These are phyloP conservation scores for Chloris gayana DNA, from an alignment of 176 grass and related monocot species.

Conservation along the genomic window DNA sequence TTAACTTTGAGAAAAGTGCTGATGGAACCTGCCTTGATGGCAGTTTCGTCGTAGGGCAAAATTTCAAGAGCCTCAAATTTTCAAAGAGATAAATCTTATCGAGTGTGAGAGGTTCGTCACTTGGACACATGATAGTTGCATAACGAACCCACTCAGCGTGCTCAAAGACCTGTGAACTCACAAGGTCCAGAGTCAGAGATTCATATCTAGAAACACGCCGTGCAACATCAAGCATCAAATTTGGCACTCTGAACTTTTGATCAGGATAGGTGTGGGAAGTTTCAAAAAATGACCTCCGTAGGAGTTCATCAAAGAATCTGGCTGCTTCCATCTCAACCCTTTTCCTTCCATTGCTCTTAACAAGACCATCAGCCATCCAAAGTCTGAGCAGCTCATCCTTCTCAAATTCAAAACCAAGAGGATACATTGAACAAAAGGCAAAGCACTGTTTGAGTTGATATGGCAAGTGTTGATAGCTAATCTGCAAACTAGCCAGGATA, in stretches of 20 bases:
- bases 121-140: slow-evolving; percentile 30
- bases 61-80: slow-evolving; percentile 56
- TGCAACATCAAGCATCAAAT: slow-evolving; percentile 52
- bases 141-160: slow-evolving; percentile 27
- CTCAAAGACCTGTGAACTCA: not conserved
- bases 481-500: slow-evolving; percentile 52
- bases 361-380: slow-evolving; percentile 68
- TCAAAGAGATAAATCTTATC: slow-evolving; percentile 37
- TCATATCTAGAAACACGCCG: slow-evolving; percentile 41
- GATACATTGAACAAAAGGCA: slow-evolving; percentile 60
- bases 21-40: slow-evolving; percentile 29
- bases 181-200: slow-evolving; percentile 17
- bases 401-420: slow-evolving; percentile 50
- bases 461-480: slow-evolving; percentile 68
- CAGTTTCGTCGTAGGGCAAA: slow-evolving; percentile 24
- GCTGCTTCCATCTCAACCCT: slow-evolving; percentile 40
- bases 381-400: slow-evolving; percentile 58
- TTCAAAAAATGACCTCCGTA: slow-evolving; percentile 53
- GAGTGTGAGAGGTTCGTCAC: slow-evolving; percentile 20
- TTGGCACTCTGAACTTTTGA: slow-evolving; percentile 46
- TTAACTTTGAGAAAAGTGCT: slow-evolving; percentile 42
- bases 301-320: slow-evolving; percentile 52
- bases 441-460: slow-evolving; percentile 64
- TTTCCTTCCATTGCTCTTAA: slow-evolving; percentile 24
- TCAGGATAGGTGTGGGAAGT: not conserved